phyloP scores from a whole-genome alignment of 345 rosid genomes.

The Melaleuca quinquenervia region DNA sequence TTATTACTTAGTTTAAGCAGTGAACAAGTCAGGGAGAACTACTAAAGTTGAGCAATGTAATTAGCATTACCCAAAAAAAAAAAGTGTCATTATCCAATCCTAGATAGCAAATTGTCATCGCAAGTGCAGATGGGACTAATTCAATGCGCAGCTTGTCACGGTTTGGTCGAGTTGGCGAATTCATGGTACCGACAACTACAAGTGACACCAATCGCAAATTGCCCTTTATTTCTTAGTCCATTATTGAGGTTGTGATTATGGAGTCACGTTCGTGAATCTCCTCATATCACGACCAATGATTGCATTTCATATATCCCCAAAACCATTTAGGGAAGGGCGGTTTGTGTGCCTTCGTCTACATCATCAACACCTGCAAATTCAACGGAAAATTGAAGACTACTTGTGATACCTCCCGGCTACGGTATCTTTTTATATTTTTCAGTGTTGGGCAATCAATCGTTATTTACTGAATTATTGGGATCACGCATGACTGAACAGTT shows the following conservation, averaged over 20 bases:
- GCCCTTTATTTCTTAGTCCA: background rate
- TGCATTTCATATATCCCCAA: background rate
- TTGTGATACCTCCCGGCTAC: background rate
- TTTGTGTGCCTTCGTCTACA: too few relatives aligned
- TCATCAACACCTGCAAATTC: background rate
- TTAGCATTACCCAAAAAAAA: background rate
- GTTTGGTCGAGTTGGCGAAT: background rate
- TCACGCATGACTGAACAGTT: background rate
- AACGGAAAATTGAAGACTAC: background rate
- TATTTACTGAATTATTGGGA: background rate
- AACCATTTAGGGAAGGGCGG: background rate
- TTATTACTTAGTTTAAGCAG: background rate
- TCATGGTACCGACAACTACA: background rate
- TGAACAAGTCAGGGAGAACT: background rate
- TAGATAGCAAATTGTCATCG: background rate
- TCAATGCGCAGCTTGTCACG: background rate
- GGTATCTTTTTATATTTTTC: background rate
- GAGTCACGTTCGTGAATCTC: background rate
- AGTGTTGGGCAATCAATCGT: background rate
- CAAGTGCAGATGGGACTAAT: background rate
- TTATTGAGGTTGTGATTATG: background rate
- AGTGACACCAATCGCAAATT: background rate
- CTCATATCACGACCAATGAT: background rate
- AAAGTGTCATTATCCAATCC: background rate
- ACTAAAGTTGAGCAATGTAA: background rate